Evolutionary conservation across 2,329 filamentous ascomycete species (phyloP).

Genomic region (Cadophora gregata): DNA sequence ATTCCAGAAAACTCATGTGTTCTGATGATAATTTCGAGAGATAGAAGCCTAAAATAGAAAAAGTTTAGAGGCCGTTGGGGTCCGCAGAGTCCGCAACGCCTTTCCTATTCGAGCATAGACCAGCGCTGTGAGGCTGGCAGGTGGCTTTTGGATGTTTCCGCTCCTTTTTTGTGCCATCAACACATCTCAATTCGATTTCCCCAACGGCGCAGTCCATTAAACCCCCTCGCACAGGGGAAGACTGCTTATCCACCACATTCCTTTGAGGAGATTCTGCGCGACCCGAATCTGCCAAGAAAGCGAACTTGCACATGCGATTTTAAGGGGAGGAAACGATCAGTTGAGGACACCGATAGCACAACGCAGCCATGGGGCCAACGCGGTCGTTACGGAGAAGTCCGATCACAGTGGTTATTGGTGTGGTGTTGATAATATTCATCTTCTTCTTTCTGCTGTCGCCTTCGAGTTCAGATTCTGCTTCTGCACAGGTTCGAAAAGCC

Average conservation of each 20-base stretch:
- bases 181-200: conserved; percentile 31
- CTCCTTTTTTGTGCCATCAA: conserved; percentile 19
- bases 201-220: conserved; percentile 52
- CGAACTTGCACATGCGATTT: conserved; percentile 36
- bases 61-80: not conserved
- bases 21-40: not conserved
- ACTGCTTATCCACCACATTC: conserved; percentile 20
- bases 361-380: conserved; percentile 60
- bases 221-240: conserved; percentile 27
- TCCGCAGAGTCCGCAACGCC: conserved; percentile 1
- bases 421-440: conserved; percentile 74
- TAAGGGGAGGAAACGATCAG: conserved; percentile 29
- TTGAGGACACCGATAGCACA: conserved; percentile 41
- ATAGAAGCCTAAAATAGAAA: not conserved
- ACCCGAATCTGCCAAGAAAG: conserved; percentile 14
- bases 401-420: conserved; percentile 74
- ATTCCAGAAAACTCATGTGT: not conserved
- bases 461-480: conserved; percentile 54
- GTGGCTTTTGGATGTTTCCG: conserved; percentile 9
- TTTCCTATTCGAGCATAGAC: conserved; percentile 6
- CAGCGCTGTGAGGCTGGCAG: conserved; percentile 9
- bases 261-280: conserved; percentile 9
- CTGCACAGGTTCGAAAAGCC: conserved; percentile 56
- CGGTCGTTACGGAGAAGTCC: conserved; percentile 81
- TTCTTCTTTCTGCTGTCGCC: conserved; percentile 66